phyloP scores from a whole-genome alignment of 2,329 filamentous ascomycete species.

The Stachybotrys echinatus region DNA sequence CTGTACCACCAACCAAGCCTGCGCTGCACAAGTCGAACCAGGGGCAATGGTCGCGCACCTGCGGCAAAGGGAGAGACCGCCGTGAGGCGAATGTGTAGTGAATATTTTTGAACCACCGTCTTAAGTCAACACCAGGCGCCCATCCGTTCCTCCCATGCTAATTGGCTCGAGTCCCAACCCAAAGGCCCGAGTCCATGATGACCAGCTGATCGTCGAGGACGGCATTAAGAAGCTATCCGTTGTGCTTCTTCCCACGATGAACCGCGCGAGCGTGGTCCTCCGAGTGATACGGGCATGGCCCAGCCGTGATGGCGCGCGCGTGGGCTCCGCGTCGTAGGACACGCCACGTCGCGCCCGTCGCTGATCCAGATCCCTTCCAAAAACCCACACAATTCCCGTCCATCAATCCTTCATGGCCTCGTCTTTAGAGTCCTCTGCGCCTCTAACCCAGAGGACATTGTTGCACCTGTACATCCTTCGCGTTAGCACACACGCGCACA shows the following conservation, averaged over 20 bases:
- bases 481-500: slow-evolving; percentile 7
- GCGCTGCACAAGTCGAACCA: too few species aligned
- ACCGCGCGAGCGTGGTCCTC: too few species aligned
- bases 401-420: slow-evolving; percentile 50
- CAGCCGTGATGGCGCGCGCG: too few species aligned
- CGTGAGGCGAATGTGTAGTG: not conserved
- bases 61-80: not conserved
- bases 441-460: slow-evolving; percentile 90
- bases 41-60: too few species aligned
- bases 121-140: not conserved
- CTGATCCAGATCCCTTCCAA: not conserved
- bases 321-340: too few species aligned
- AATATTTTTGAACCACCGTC: not conserved
- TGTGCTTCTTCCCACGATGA: too few species aligned
- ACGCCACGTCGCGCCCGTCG: not conserved
- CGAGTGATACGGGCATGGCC: too few species aligned
- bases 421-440: slow-evolving; percentile 44
- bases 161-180: not conserved
- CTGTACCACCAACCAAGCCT: too few species aligned
- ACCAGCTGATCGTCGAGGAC: not conserved
- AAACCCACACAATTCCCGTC: not conserved
- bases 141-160: not conserved
- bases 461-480: slow-evolving; percentile 71
- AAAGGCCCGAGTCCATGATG: not conserved
- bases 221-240: not conserved